Percentiles rank a stretch among this genome's conserved stretches.
Evolutionary conservation across 805 yeast genomes (phyloP).

Genomic region (Torulaspora indica): DNA sequence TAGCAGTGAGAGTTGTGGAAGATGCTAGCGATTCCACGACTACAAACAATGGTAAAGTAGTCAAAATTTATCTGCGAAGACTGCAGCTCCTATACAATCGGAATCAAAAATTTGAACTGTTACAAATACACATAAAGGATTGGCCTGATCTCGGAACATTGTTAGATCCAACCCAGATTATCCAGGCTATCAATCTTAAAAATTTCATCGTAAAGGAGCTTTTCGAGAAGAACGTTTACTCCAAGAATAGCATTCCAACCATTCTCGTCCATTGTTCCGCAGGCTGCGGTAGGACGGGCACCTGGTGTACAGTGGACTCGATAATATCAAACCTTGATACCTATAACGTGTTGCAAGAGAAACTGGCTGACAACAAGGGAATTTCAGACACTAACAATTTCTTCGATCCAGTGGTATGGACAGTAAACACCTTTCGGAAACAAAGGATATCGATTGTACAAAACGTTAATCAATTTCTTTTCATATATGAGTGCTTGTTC

Average conservation of each 20-base stretch:
- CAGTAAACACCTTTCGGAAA: conserved; percentile 61
- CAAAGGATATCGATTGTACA: conserved; percentile 85
- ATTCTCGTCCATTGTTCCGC: conserved; percentile 89
- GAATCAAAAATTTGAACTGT: conserved; percentile 41
- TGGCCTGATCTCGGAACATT: conserved; percentile 85
- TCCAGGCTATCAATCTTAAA: conserved; percentile 49
- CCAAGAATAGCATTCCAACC: conserved; percentile 41
- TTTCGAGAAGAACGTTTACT: conserved; percentile 11
- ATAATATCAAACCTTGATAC: conserved; percentile 39
- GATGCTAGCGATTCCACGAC: conserved; percentile 6
- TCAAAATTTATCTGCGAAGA: conserved; percentile 28
- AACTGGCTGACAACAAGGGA: conserved; percentile 11
- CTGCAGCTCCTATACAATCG: conserved; percentile 40
- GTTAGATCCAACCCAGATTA: conserved; percentile 50
- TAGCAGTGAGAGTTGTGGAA: conserved; percentile 29
- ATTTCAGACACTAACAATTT: conserved; percentile 8
- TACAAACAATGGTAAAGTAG: background rate
- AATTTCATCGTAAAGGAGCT: conserved; percentile 38
- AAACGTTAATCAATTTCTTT: conserved; percentile 65
- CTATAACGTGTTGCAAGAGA: conserved; percentile 20
- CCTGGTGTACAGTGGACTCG: conserved; percentile 69
- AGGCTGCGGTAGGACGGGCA: conserved; percentile 96
- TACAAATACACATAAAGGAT: conserved; percentile 69
- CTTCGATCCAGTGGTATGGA: conserved; percentile 55
- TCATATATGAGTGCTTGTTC: conserved; percentile 60